phyloP scores from a whole-genome alignment of 164 flowering plant genomes.

The Houttuynia cordata region DNA sequence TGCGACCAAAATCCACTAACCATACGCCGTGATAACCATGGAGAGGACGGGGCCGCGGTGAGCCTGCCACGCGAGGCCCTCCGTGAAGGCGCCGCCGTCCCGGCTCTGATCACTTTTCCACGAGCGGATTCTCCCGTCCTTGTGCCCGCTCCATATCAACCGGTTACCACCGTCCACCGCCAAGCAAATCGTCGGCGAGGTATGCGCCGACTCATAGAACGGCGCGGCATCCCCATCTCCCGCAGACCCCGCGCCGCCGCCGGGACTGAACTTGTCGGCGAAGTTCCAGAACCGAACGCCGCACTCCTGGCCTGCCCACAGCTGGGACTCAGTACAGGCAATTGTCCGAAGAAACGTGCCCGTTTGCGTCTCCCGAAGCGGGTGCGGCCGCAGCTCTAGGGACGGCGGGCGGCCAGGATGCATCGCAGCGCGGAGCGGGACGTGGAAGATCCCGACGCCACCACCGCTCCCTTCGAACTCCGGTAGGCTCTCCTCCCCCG shows the following conservation, averaged over 20 bases:
- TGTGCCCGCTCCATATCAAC: conserved; percentile 87
- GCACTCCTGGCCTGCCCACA: conserved; percentile 88
- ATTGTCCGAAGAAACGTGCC: conserved; percentile 65
- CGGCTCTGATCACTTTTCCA: conserved; percentile 73
- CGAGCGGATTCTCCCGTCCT: conserved; percentile 85
- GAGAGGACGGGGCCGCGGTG: conserved; percentile 71
- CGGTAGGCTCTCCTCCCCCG: conserved; percentile 22
- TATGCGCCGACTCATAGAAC: conserved; percentile 45
- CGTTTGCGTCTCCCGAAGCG: conserved; percentile 71
- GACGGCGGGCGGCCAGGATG: conserved; percentile 78
- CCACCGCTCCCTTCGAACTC: conserved; percentile 68
- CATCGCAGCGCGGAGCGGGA: conserved; percentile 57
- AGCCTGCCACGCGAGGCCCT: conserved; percentile 77
- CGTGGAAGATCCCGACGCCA: conserved; percentile 48
- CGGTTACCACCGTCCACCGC: conserved; percentile 48
- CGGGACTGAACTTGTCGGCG: background rate
- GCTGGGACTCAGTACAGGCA: conserved; percentile 50
- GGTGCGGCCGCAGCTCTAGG: conserved; percentile 87
- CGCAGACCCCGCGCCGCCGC: conserved; percentile 28
- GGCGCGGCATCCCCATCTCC: conserved; percentile 91
- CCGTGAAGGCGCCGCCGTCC: conserved; percentile 37
- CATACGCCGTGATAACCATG: conserved; percentile 59
- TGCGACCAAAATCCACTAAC: conserved; percentile 19
- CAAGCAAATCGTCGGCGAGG: conserved; percentile 54
- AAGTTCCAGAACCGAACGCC: conserved; percentile 63